phyloP scores from a whole-genome alignment of 192 early-diverging fungal species.

The Umbelopsis isabellina region DNA sequence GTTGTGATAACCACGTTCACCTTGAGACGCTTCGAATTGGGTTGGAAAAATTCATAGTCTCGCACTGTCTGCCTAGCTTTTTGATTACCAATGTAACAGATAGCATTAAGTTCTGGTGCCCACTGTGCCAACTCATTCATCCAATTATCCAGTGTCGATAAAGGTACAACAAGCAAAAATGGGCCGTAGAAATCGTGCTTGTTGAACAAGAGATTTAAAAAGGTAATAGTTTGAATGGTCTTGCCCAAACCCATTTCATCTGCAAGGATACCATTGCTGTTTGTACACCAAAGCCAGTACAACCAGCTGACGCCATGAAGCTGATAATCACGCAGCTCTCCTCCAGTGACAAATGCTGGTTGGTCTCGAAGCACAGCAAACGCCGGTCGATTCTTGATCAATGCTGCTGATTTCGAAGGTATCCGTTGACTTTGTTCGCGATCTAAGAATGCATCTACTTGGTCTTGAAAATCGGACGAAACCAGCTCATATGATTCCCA shows the following conservation, averaged over 20 bases:
- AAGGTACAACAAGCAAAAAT: conserved; percentile 93
- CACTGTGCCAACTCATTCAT: conserved; percentile 93
- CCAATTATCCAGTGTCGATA: conserved; percentile 96
- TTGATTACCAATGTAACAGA: conserved; percentile 89
- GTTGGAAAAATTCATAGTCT: conserved; percentile 91
- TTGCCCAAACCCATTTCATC: conserved; percentile 98
- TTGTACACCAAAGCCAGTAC: conserved; percentile 91
- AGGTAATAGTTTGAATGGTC: conserved; percentile 95
- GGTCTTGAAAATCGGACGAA: conserved; percentile 68
- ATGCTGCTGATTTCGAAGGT: conserved; percentile 68
- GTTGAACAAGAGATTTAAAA: conserved; percentile 89
- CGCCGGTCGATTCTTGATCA: conserved; percentile 65
- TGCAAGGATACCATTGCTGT: conserved; percentile 96
- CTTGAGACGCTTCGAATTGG: conserved; percentile 59
- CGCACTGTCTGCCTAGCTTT: conserved; percentile 84
- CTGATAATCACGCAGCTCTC: conserved; percentile 95
- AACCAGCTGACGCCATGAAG: conserved; percentile 96
- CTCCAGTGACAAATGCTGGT: conserved; percentile 82
- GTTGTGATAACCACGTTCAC: conserved; percentile 96
- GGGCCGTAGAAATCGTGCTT: conserved; percentile 86
- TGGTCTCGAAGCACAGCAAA: conserved; percentile 81
- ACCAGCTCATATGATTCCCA: conserved; percentile 86
- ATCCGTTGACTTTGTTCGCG: conserved; percentile 72
- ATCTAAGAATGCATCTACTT: conserved; percentile 87
- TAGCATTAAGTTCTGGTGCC: conserved; percentile 92